Percentiles rank a stretch among this genome's conserved stretches.
phyloP scores from a whole-genome alignment of 2,329 filamentous ascomycete species.

The Xylaria sp. region DNA sequence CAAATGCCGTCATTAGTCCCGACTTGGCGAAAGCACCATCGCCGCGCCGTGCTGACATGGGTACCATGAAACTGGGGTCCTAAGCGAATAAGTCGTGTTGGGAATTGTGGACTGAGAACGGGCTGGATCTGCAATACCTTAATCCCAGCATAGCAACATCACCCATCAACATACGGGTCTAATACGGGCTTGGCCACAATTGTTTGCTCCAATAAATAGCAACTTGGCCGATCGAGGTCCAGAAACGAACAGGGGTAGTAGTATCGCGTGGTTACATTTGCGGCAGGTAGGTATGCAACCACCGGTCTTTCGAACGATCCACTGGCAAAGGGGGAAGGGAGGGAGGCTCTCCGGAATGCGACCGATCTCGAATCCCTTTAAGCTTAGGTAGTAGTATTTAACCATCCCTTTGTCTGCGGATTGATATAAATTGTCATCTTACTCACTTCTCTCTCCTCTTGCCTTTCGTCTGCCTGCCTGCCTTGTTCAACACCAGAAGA shows the following conservation, averaged over 20 bases:
- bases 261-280: constrained; percentile 27
- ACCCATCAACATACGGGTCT: no score
- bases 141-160: constrained; percentile 22
- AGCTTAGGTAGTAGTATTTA: constrained; percentile 17
- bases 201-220: constrained; percentile 30
- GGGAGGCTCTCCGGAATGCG: constrained; percentile 26
- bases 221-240: constrained; percentile 27
- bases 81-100: constrained; percentile 18
- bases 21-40: no score
- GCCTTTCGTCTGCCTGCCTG: no score
- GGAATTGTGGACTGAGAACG: constrained; percentile 10
- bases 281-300: constrained; percentile 32
- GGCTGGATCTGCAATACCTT: constrained; percentile 29
- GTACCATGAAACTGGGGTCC: constrained; percentile 10
- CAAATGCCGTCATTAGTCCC: no score
- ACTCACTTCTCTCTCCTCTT: not conserved
- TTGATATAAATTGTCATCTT: not conserved
- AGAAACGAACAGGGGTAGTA: constrained; percentile 33
- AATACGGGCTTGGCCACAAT: constrained; percentile 19
- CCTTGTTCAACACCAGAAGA: not conserved
- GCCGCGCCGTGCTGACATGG: not conserved
- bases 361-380: constrained; percentile 1
- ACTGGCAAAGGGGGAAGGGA: constrained; percentile 17
- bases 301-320: constrained; percentile 21
- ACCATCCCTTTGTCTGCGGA: not conserved